Evolutionary conservation across 139 green algal genomes (phyloP), one percentile per base, ranked within the genome.

Genomic region (Astrephomene gubernaculifera): DNA sequence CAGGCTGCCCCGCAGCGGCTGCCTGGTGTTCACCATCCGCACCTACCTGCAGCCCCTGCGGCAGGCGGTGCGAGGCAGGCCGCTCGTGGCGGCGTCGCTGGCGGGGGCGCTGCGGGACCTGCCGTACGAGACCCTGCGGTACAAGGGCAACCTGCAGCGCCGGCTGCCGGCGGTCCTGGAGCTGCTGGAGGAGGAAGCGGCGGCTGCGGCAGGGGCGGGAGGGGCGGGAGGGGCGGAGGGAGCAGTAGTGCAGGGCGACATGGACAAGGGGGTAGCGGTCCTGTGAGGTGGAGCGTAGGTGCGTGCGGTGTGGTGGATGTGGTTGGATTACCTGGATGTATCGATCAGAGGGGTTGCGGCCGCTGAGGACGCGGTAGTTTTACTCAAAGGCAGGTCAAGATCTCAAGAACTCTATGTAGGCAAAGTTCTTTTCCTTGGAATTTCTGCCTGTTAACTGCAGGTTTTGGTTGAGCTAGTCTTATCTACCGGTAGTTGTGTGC

Each of bases 21-120:
- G 39, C 29, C n/a, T 83, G 60, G 60, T 72, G 29, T 73, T 73
- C 76, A 73, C 60, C 39, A 83, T 72, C 76, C 60, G 76, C 76
- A 83, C 60, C 29, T 73, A 83, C 60, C 33, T 61, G 76, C 60
- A 36, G 49, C 60, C 76, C 0, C 6, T 83, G 0, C 19, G 33
- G 29, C n/a, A 41, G 10, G 60, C 76, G 0, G 41, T 83, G 1
- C 22, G 33, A n/a, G 60, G 41, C 39, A 19, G 60, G 39, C 76
- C 76, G 39, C 39, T 22, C 76, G 39, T 73, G 76, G 76, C 76
- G 60, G 33, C 29, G 24, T 60, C 76, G 60, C 76, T 83, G 39
- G 76, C 76, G 41, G 76, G 60, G 19, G 76, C 76, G 1, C 76
- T 83, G 60, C 60, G 76, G 12, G 39, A 61, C 41, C 76, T 83